A percentile compares a stretch with the other conserved stretches of the same genome.
phyloP scores from a whole-genome alignment of 768 basidiomycete genomes.

The Psilocybe subaeruginosa region DNA sequence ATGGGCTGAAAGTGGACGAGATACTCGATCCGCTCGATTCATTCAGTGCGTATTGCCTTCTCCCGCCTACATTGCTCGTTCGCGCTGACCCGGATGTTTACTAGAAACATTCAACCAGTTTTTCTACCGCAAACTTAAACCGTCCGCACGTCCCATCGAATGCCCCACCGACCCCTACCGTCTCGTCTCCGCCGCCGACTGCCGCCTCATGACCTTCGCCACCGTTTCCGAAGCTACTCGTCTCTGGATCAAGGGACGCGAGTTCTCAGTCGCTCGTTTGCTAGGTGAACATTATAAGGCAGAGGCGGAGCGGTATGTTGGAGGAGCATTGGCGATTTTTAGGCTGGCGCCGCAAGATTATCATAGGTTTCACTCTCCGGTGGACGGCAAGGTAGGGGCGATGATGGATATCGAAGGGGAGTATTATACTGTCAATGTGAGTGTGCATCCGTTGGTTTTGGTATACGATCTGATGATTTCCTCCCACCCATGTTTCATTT shows the following conservation, averaged over 20 bases:
- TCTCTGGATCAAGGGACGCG: conserved; percentile 97
- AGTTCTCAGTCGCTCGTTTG: conserved; percentile 81
- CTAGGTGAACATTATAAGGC: conserved; percentile 79
- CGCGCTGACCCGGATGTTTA: not conserved
- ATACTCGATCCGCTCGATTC: conserved; percentile 81
- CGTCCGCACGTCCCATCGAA: conserved; percentile 76
- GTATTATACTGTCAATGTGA: conserved; percentile 94
- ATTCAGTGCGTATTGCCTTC: conserved; percentile 61
- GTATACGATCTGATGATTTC: too few relatives aligned
- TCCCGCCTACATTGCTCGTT: too few relatives aligned
- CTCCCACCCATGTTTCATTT: not conserved
- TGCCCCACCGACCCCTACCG: conserved; percentile 73
- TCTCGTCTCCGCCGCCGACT: conserved; percentile 91
- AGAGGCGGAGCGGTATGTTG: conserved; percentile 70
- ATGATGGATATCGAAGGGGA: conserved; percentile 88
- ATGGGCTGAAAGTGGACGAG: conserved; percentile 81
- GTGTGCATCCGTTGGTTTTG: conserved; percentile 31
- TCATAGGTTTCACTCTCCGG: conserved; percentile 90
- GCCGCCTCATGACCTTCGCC: conserved; percentile 92
- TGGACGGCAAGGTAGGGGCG: conserved; percentile 80
- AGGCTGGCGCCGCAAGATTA: conserved; percentile 96
- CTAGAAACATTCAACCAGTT: conserved; percentile 92
- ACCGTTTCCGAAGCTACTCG: conserved; percentile 83
- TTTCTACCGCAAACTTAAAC: conserved; percentile 87
- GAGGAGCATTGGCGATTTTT: conserved; percentile 89